A percentile compares a stretch with the other conserved stretches of the same genome.
Evolutionary conservation across 306 rosid species (phyloP).

Genomic region (Phaseolus lunatus): DNA sequence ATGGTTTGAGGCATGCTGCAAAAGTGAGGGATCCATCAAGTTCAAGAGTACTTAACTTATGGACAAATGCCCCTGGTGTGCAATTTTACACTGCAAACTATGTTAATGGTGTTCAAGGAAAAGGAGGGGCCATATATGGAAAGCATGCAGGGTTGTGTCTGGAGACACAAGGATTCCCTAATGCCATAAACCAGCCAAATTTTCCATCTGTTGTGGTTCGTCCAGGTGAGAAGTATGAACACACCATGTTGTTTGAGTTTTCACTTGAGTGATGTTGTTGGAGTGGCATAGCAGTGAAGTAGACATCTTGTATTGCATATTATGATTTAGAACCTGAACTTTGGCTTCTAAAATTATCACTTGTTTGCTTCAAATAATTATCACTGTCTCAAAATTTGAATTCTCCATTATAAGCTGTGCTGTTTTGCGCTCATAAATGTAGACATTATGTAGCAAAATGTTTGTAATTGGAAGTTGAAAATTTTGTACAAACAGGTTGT

Average conservation of each 20-base stretch:
- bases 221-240: constrained; percentile 81
- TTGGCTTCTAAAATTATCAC: constrained; percentile 32
- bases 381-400: not conserved
- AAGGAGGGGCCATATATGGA: constrained; percentile 73
- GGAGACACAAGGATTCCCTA: constrained; percentile 97
- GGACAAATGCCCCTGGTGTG: constrained; percentile 87
- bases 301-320: constrained; percentile 26
- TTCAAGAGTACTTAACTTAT: constrained; percentile 81
- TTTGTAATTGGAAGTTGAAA: not conserved
- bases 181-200: constrained; percentile 76
- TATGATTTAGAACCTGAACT: constrained; percentile 20
- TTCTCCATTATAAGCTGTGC: not conserved
- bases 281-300: constrained; percentile 39
- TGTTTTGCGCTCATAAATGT: constrained; percentile 14
- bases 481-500: not conserved
- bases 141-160: constrained; percentile 89
- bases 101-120: constrained; percentile 71
- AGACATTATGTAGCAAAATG: constrained; percentile 5
- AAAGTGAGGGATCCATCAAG: constrained; percentile 87
- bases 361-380: constrained; percentile 34
- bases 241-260: constrained; percentile 88
- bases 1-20: constrained; percentile 76
- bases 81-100: constrained; percentile 95
- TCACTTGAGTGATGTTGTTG: constrained; percentile 61
- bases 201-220: constrained; percentile 82